A percentile compares a stretch with the other conserved stretches of the same genome.
Evolutionary conservation across 2,329 filamentous ascomycete genomes (phyloP).

Genomic region (Meredithiella fracta): DNA sequence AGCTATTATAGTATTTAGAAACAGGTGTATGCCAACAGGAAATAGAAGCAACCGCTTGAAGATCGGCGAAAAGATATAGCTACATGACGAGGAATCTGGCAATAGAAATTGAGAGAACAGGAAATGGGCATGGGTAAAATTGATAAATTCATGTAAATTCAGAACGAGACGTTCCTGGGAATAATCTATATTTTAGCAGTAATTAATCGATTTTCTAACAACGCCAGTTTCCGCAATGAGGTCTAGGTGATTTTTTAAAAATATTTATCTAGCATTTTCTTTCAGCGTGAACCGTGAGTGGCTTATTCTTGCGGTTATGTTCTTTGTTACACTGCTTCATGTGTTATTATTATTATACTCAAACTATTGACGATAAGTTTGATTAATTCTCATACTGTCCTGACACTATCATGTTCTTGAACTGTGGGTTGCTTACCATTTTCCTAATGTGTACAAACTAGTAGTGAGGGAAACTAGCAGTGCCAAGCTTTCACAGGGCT

Average conservation of each 20-base stretch:
- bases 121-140: not conserved
- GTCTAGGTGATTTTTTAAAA: not conserved
- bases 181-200: not conserved
- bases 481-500: not conserved
- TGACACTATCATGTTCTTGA: no score
- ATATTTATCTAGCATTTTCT: not conserved
- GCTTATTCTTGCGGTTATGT: not conserved
- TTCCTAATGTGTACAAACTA: no score
- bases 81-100: not conserved
- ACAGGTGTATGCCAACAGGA: not conserved
- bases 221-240: not conserved
- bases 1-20: not conserved
- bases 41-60: not conserved
- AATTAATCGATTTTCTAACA: not conserved
- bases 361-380: not conserved
- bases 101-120: not conserved
- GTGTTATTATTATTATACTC: no score
- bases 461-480: no score
- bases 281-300: not conserved
- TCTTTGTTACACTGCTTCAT: not conserved
- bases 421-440: no score
- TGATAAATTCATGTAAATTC: not conserved
- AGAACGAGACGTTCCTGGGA: not conserved
- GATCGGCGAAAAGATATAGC: not conserved
- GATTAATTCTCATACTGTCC: not conserved